These are phyloP conservation scores for Monilinia vaccinii-corymbosi DNA, from an alignment of 2,329 filamentous ascomycete genomes.

Conservation along the genomic window DNA sequence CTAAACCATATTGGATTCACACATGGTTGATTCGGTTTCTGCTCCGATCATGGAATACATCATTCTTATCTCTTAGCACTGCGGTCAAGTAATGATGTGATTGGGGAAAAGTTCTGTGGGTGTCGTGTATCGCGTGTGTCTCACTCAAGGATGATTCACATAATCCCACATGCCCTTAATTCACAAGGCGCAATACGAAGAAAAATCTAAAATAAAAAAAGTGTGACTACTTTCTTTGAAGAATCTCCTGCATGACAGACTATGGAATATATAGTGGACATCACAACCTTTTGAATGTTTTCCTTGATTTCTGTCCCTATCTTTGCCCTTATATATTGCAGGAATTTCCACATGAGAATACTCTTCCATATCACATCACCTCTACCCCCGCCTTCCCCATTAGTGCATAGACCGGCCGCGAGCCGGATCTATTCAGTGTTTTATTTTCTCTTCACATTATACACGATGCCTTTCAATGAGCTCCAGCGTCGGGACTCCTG, in stretches of 20 bases:
- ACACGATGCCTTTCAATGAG: constrained; percentile 12
- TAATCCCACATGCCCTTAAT: constrained; percentile 16
- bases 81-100: not conserved
- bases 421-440: constrained; percentile 21
- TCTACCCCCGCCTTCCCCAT: constrained; percentile 2
- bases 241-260: constrained; percentile 22
- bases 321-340: not conserved
- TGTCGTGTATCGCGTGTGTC: constrained; percentile 26
- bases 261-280: constrained; percentile 15
- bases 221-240: constrained; percentile 14
- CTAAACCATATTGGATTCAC: constrained; percentile 12
- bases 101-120: constrained; percentile 7
- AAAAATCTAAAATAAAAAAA: not conserved
- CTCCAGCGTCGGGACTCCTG: constrained; percentile 28
- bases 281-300: constrained; percentile 8
- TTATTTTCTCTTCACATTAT: not conserved
- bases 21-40: not conserved
- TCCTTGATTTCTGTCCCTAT: constrained; percentile 13
- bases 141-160: constrained; percentile 23
- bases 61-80: constrained; percentile 6
- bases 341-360: not conserved
- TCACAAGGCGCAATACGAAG: constrained; percentile 20
- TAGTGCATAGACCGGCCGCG: constrained; percentile 27
- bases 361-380: constrained; percentile 1
- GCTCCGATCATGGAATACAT: constrained; percentile 35